phyloP scores from a whole-genome alignment of 1,139 yeast genomes.

The Hansenula sp. region DNA sequence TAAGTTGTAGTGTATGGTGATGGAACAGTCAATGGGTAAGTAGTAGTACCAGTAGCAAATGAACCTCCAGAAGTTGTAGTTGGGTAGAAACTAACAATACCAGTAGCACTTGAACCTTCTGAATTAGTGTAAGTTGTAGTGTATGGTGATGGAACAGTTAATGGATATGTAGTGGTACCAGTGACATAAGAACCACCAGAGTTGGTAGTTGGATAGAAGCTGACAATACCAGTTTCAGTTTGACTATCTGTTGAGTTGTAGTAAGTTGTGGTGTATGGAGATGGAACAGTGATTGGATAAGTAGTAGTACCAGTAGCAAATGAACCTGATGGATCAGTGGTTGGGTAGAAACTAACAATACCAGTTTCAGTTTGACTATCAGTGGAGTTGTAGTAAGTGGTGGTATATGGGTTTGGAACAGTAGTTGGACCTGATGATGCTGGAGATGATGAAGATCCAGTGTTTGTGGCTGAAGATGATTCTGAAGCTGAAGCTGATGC shows the following conservation, averaged over 20 bases:
- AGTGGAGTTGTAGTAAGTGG: neutral
- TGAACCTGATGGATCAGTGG: neutral
- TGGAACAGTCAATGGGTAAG: neutral
- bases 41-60: neutral
- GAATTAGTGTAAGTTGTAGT: neutral
- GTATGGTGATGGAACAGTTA: neutral
- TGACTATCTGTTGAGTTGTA: neutral
- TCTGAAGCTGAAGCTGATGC: slow-evolving; percentile 1
- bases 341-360: neutral
- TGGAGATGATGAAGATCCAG: slow-evolving; percentile 17
- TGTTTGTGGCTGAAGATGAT: slow-evolving; percentile 1
- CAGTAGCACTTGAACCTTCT: neutral
- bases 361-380: neutral
- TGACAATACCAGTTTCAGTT: neutral
- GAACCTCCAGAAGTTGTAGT: neutral
- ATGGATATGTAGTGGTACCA: neutral
- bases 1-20: neutral
- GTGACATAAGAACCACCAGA: neutral
- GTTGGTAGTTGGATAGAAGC: neutral
- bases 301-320: slow-evolving; percentile 1
- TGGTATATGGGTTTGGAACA: neutral
- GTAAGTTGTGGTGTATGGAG: neutral
- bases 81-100: neutral
- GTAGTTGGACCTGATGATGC: slow-evolving; percentile 23
- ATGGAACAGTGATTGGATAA: neutral